Base-by-base conservation (phyloP, 2,329 filamentous ascomycete genomes). In the Fusarium palustre region DNA sequence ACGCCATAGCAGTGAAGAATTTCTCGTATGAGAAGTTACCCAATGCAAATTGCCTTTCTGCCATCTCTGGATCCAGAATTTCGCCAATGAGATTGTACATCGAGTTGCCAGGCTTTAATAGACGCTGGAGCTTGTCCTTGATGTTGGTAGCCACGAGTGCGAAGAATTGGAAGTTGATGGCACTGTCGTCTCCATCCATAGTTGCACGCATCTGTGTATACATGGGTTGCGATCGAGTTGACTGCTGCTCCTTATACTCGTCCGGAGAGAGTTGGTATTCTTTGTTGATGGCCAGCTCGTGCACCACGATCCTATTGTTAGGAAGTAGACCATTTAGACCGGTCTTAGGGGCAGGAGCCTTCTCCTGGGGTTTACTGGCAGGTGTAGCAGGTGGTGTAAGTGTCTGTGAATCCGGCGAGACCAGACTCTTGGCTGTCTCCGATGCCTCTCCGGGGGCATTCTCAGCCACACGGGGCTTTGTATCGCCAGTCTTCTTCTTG, bases 11-110 rank as follows among this genome's bases (percentile, higher is more conserved):
- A 3, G 85, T 82, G 76, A 95, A 95, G 79, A 95, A 94, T 61
- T 89, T 91, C 69, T 92, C 90, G 69, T 94, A 94, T 0, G 92
- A 94, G 76, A 95, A 95, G 50, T 87, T 88, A 16, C 92, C 92
- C 56, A 89, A 85, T 12, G 83, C 82, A 73, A 92, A 92, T 69
- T 94, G 91, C 41, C 85, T 86, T 64, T 86, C 84, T 30, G 93
- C 90, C 66, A 91, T 84, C 39, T 93, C 90, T 2, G 89, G 87
- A 70, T 95, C 92, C 25, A 96, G 82, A 2, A 91, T 88, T 74
- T 94, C 92, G 4, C 88, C 88, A 61, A 95, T 93, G 45, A 93
- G 85, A 4, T 85, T 90, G 75, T 94, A 86, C 86, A 94, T 91
- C 20, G 89, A 88, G 75, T 91, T 92, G 11, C 89, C 90, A 3